Evolutionary conservation across 257 asterid genomes (phyloP).

Genomic region (Solanum lignicaule): DNA sequence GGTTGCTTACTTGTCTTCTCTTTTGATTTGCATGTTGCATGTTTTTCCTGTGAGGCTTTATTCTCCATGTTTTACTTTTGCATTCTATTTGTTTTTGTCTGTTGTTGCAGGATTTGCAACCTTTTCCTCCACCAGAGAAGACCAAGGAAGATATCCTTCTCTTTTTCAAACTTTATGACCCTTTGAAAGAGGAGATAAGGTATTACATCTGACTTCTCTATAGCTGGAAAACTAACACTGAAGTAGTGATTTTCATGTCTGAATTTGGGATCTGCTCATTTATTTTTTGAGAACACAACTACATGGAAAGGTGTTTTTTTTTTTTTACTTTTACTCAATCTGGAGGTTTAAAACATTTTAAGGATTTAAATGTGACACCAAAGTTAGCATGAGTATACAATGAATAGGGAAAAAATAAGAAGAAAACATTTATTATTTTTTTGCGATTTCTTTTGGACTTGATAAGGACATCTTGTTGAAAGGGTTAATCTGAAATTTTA

Average conservation of each 20-base stretch:
- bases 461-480: background rate
- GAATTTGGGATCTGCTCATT: background rate
- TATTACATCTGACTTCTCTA: constrained; percentile 5
- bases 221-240: background rate
- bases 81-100: background rate
- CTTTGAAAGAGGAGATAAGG: constrained; percentile 61
- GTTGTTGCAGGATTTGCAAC: constrained; percentile 42
- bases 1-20: background rate
- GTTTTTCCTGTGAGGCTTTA: background rate
- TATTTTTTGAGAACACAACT: background rate
- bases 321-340: background rate
- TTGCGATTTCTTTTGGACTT: background rate
- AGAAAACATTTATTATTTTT: background rate
- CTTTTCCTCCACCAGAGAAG: constrained; percentile 51
- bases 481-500: background rate
- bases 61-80: background rate
- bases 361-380: background rate
- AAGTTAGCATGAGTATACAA: background rate
- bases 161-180: constrained; percentile 68
- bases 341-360: background rate
- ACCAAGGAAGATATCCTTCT: constrained; percentile 65
- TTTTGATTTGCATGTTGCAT: constrained; percentile 1
- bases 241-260: background rate
- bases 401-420: background rate
- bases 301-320: background rate